Evolutionary conservation across 2,329 filamentous ascomycete species (phyloP), one percentile per base, ranked within the genome.

Genomic region (Monosporascus sp.): DNA sequence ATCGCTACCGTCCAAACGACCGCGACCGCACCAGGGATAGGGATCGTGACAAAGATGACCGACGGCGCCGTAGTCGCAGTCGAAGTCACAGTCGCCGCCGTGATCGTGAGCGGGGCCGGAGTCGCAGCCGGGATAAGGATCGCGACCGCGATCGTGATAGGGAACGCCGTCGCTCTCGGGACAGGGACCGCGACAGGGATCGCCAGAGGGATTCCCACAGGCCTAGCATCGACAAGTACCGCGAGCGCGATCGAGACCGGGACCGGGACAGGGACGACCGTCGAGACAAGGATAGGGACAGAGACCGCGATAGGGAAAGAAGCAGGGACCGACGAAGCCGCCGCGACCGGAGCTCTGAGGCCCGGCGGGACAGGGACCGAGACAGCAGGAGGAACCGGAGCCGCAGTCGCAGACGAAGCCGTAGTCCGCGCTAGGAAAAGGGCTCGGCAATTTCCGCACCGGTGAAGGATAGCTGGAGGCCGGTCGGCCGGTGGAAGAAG

Each of bases 111-210:
- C 60, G 66, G 16, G 63, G 65, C 14, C 61, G 66, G 2, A 66
- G 71, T 46, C 61, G 69, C 7, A 64, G 65, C 35, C 63, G 70
- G 5, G 69, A 73, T 49, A 60, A 70, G 19, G 67, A 72, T 14
- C 54, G 71, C 5, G 67, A 69, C 37, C 52, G 68, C 8, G 63
- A 63, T 31, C 53, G 65, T 2, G 65, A 67, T 19, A 49, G 50
- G 26, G 22, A 63, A 60, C 49, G 68, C 67, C 44, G 72, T 55
- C 22, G 68, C 64, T 69, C 74, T 50, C 74, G 80, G 48, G 69
- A 74, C 5, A 62, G 65, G 7, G 58, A 67, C 58, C 66, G 59
- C 62, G 78, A 78, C 52, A 68, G 68, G 11, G 60, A 62, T 14
- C 57, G 62, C 17, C 60, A 63, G n/a, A 62, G 64, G 14, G 70